These are phyloP conservation scores for Nannochloris sp. DNA, from an alignment of 139 green algal species.

Conservation along the genomic window DNA sequence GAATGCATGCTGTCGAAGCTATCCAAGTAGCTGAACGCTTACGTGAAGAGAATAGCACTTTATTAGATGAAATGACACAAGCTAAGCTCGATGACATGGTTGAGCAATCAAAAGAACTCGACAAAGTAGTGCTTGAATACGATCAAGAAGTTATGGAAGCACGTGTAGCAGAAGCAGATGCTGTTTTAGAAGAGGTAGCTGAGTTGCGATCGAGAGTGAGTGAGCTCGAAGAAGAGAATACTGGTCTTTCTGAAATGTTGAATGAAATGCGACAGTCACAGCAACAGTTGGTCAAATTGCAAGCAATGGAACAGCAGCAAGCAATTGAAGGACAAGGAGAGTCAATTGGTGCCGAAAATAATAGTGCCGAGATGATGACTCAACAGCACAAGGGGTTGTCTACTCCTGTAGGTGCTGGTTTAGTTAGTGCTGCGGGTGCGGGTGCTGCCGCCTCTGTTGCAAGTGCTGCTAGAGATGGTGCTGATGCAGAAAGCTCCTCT, in stretches of 20 bases:
- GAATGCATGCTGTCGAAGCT: conserved; percentile 16
- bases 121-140: conserved; percentile 32
- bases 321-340: not conserved
- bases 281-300: conserved; percentile 20
- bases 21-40: conserved; percentile 29
- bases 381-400: no score
- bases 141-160: conserved; percentile 36
- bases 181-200: conserved; percentile 6
- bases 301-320: not conserved
- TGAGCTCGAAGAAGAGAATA: conserved; percentile 30
- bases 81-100: conserved; percentile 13
- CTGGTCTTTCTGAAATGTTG: conserved; percentile 25
- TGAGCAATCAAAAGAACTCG: conserved; percentile 34
- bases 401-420: no score
- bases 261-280: conserved; percentile 24
- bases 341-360: no score
- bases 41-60: not conserved
- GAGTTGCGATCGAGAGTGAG: conserved; percentile 15
- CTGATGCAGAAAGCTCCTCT: not conserved
- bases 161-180: conserved; percentile 28
- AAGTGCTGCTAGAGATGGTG: not conserved
- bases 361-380: no score
- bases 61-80: conserved; percentile 2
- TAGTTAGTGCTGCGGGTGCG: not conserved
- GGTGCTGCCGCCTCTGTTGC: not conserved